A percentile compares a stretch with the other conserved stretches of the same genome.
Conservation (phyloP, 2,329 filamentous ascomycete species). For the Phaeosphaeriaceae sp. region DNA sequence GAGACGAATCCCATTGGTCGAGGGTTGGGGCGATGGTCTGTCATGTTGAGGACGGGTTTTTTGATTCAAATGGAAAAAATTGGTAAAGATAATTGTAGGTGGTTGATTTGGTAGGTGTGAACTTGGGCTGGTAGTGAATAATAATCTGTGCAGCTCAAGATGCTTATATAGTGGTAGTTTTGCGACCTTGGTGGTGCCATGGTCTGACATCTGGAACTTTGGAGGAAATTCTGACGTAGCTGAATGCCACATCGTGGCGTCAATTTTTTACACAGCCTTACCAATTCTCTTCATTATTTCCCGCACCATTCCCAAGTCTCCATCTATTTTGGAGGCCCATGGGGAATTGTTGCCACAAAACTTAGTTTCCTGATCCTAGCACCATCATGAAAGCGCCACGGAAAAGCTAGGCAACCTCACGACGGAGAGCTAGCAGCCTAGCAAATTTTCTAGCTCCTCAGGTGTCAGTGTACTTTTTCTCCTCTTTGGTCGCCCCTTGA, state of each 20-base stretch:
- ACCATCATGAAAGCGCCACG: no score
- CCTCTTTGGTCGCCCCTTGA: conserved; percentile 65
- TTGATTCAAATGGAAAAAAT: background rate
- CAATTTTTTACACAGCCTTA: no score
- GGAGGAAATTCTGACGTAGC: no score
- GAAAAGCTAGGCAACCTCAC: background rate
- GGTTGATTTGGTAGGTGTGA: no score
- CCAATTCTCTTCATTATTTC: no score
- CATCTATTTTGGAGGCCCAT: no score
- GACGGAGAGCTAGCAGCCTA: conserved; percentile 32
- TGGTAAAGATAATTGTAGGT: background rate
- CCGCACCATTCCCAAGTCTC: no score
- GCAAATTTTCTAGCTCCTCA: conserved; percentile 68
- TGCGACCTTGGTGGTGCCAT: conserved; percentile 1
- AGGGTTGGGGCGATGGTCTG: background rate
- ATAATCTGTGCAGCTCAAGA: no score
- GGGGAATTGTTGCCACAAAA: no score
- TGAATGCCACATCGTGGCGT: no score
- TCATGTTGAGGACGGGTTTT: background rate
- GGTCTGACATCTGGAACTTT: conserved; percentile 1
- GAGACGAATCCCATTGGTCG: conserved; percentile 7
- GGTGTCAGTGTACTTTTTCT: conserved; percentile 77
- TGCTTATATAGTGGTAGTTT: background rate
- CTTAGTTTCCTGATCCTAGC: no score
- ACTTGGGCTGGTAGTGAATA: no score